Percentiles rank a stretch among this genome's conserved stretches.
These are phyloP conservation scores for Podaxis rugospora DNA, from an alignment of 768 basidiomycete species.

Conservation along the genomic window DNA sequence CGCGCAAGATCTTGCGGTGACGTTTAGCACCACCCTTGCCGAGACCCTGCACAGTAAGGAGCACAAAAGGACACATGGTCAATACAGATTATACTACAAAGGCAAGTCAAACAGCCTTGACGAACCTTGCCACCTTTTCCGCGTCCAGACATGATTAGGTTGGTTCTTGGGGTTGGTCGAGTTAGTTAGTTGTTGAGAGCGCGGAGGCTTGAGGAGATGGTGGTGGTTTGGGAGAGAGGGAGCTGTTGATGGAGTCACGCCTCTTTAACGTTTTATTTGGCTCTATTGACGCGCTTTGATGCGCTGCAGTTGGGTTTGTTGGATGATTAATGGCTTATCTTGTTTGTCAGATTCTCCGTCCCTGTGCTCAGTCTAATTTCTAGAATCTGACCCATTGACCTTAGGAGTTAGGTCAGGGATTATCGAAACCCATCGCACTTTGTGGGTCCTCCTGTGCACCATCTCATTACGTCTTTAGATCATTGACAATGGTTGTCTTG, in stretches of 20 bases:
- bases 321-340: too few species aligned
- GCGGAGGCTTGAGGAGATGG: conserved; percentile 17
- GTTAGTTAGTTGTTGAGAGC: conserved; percentile 8
- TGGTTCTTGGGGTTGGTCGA: conserved; percentile 18
- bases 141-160: conserved; percentile 60
- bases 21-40: conserved; percentile 80
- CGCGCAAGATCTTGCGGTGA: conserved; percentile 77
- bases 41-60: conserved; percentile 46
- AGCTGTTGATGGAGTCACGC: conserved; percentile 25
- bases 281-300: conserved; percentile 31
- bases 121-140: conserved; percentile 74
- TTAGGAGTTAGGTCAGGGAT: neutral
- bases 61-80: neutral
- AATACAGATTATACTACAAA: neutral
- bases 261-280: conserved; percentile 35
- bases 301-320: neutral
- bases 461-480: neutral
- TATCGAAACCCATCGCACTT: too few species aligned
- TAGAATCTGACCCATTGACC: too few species aligned
- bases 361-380: too few species aligned
- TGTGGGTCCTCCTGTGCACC: too few species aligned
- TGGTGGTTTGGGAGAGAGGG: conserved; percentile 29
- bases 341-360: too few species aligned
- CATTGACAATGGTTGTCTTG: neutral
- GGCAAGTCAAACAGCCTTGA: neutral